Base-by-base conservation (phyloP, 306 rosid genomes). In the Dicorynia guianensis region DNA sequence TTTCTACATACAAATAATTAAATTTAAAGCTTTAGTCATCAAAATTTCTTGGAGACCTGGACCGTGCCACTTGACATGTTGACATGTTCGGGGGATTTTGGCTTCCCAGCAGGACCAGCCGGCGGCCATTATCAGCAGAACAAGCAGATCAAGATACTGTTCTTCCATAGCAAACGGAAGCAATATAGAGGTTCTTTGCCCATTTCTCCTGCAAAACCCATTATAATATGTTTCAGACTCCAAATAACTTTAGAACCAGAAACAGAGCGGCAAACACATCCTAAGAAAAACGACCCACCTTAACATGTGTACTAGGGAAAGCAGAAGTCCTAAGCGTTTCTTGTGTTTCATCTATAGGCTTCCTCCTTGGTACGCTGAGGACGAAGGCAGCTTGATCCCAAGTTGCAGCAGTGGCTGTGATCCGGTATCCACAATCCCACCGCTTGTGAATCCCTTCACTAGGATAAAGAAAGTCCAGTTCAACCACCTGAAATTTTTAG, bases 371-470 rank as follows among this genome's bases (percentile, higher is more conserved):
- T 33, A 85, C 70, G n/a, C 98, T 91, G 11, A 93, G 92, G 80
- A 93, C 89, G 44, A 93, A 77, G 33, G 98, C 98, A 4, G 98
- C 88, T 75, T 93, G 98, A 67, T 93, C 97, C 64, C 39, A 52
- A 9, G 90, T 93, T 54, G 98, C 96, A 4, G 97, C 98, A 12
- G 88, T 81, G 13, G 98, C 86, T 44, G 98, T 93, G 64, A 93
- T 93, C 61, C 93, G 89, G 73, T 85, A 89, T 75, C 98, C 98
- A 30, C 3, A 43, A 48, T 86, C 96, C 98, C 98, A 93, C 17
- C 92, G 88, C 67, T 80, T 83, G 80, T 86, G 97, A 80, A 93
- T 87, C 55, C 98, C 98, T 81, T 93, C 98, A 8, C 98, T 89
- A 5, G 98, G 98, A 76, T 91, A 91, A 52, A 82, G 88, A 79